phyloP scores from a whole-genome alignment of 1,284 basidiomycete species.

The Cryptococcus hybrid region DNA sequence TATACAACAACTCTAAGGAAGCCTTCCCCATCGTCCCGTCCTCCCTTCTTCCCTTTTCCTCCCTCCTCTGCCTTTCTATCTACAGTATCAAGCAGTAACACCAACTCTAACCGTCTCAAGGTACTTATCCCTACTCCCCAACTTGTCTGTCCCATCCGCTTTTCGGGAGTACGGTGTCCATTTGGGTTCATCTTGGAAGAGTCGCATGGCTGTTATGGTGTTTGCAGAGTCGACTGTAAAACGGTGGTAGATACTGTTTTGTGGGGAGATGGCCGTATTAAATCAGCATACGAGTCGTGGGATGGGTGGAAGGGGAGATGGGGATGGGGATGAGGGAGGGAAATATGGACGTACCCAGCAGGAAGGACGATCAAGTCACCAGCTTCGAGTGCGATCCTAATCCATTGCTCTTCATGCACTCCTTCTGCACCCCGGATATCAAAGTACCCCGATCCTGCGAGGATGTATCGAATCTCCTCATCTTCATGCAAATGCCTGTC shows the following conservation, averaged over 20 bases:
- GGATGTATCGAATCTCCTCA: constrained; percentile 83
- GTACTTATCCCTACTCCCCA: constrained; percentile 64
- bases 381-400: constrained; percentile 64
- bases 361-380: constrained; percentile 74
- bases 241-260: constrained; percentile 67
- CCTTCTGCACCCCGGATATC: constrained; percentile 63
- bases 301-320: background rate
- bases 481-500: constrained; percentile 82
- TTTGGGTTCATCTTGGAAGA: constrained; percentile 87
- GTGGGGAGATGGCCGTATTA: background rate
- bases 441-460: constrained; percentile 78
- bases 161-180: constrained; percentile 74
- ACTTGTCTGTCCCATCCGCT: constrained; percentile 59
- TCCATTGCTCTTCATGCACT: constrained; percentile 61
- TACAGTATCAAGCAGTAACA: background rate
- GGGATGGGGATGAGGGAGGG: background rate
- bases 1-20: no score
- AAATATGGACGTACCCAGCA: constrained; percentile 53
- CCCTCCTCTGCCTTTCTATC: background rate
- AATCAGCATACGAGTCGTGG: constrained; percentile 2
- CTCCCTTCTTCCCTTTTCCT: background rate
- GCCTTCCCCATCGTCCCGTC: background rate
- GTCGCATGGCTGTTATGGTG: constrained; percentile 65
- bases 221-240: constrained; percentile 75
- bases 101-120: constrained; percentile 45